Percentiles rank a stretch among this genome's conserved stretches.
Conservation (phyloP, 2,329 filamentous ascomycete species). For the Aspergillus fructus region DNA sequence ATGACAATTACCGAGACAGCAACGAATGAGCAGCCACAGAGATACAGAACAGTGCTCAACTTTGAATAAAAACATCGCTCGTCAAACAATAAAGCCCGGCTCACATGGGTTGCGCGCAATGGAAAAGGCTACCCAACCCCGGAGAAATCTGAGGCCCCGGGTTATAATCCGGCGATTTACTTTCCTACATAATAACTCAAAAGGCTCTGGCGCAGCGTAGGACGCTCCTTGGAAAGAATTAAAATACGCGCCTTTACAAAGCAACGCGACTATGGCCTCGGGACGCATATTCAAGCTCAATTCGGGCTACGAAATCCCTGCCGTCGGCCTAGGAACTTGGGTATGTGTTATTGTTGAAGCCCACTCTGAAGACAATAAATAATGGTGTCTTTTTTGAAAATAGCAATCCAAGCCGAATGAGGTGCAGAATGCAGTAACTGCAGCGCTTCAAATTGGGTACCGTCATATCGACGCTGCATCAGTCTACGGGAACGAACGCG, state of each 20-base stretch:
- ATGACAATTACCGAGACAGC: not conserved
- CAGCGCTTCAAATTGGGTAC: conserved; percentile 51
- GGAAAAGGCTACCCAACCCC: not conserved
- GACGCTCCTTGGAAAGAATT: no score
- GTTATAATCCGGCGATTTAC: not conserved
- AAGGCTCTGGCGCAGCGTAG: no score
- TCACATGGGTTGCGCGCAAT: not conserved
- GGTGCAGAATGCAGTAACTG: conserved; percentile 46
- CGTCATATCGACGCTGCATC: conserved; percentile 54
- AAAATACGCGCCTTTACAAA: not conserved
- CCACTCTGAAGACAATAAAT: not conserved
- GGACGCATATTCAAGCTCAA: conserved; percentile 11
- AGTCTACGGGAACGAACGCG: conserved; percentile 45
- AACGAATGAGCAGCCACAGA: not conserved
- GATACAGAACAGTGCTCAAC: not conserved
- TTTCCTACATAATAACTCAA: not conserved
- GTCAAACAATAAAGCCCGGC: no score
- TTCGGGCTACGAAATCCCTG: conserved; percentile 8
- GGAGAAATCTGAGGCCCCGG: not conserved
- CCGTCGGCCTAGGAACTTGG: conserved; percentile 11
- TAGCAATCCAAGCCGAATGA: conserved; percentile 24
- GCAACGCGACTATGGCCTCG: conserved; percentile 1
- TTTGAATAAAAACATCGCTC: not conserved
- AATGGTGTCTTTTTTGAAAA: not conserved
- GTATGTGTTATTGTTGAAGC: not conserved